Conservation (phyloP, 1,284 basidiomycete species). For the Melampsora americana region DNA sequence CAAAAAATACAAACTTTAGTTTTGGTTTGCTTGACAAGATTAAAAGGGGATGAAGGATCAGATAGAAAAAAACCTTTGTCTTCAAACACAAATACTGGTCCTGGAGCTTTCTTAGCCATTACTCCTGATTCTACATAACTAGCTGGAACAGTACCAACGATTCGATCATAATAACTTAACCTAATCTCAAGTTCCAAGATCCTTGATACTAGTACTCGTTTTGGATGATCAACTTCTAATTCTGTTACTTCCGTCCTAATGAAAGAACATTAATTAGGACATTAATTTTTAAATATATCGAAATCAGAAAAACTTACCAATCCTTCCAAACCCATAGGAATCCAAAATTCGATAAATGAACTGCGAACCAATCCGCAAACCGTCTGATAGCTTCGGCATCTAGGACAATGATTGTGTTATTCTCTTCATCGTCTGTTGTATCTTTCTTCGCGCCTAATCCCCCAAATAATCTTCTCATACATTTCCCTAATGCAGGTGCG, state of each 20-base stretch:
- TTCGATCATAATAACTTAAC: slow-evolving; percentile 87
- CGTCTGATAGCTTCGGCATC: slow-evolving; percentile 77
- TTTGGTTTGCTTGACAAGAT: slow-evolving; percentile 25
- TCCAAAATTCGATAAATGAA: slow-evolving; percentile 95
- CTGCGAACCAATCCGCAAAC: slow-evolving; percentile 89
- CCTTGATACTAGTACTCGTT: slow-evolving; percentile 78
- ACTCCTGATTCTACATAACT: slow-evolving; percentile 69
- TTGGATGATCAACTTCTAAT: slow-evolving; percentile 71
- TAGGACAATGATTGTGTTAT: slow-evolving; percentile 55
- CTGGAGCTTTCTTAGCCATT: slow-evolving; percentile 71
- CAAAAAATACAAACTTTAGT: background rate
- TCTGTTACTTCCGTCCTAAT: slow-evolving; percentile 47
- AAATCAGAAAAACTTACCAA: slow-evolving; percentile 65
- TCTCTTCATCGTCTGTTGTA: slow-evolving; percentile 59
- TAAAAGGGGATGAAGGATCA: slow-evolving; percentile 16
- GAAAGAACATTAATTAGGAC: slow-evolving; percentile 11
- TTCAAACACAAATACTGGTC: slow-evolving; percentile 79
- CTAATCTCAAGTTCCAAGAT: slow-evolving; percentile 86
- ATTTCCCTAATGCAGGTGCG: slow-evolving; percentile 92
- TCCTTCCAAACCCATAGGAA: slow-evolving; percentile 99
- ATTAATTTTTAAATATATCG: background rate
- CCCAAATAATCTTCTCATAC: slow-evolving; percentile 78
- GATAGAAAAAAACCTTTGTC: slow-evolving; percentile 61
- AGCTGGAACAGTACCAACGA: slow-evolving; percentile 79
- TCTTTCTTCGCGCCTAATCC: slow-evolving; percentile 57